phyloP scores from a whole-genome alignment of 225 moss, liverwort and hornwort genomes.

The Neckera pumila region DNA sequence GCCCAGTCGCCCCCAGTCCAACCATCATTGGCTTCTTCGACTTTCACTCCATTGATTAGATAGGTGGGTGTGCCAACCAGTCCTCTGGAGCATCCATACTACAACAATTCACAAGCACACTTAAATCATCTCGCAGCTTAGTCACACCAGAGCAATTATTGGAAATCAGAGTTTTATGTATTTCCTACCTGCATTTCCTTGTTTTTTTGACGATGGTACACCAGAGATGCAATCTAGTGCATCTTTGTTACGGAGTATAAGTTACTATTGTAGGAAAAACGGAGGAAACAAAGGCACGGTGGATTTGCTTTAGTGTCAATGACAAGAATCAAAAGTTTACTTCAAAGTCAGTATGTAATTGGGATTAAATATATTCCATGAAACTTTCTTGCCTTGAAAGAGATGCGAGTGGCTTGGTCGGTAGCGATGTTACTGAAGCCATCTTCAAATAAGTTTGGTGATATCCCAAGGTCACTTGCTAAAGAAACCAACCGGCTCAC shows the following conservation, averaged over 20 bases:
- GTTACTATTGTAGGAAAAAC: neutral
- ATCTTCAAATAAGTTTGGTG: constrained; percentile 18
- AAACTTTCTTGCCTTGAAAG: constrained; percentile 57
- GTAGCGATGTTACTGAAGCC: constrained; percentile 45
- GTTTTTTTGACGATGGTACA: neutral
- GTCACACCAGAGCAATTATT: neutral
- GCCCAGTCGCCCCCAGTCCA: constrained; percentile 65
- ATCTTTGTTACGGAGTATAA: neutral
- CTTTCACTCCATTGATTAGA: constrained; percentile 49
- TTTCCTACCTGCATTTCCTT: neutral
- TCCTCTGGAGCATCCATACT: constrained; percentile 80
- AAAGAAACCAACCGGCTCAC: constrained; percentile 43
- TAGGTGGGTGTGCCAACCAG: constrained; percentile 63
- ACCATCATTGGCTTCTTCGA: constrained; percentile 35
- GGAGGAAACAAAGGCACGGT: neutral
- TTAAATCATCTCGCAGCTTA: neutral
- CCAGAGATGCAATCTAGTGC: neutral
- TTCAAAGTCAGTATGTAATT: neutral
- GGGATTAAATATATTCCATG: neutral
- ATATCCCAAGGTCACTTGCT: constrained; percentile 32
- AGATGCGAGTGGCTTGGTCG: constrained; percentile 56
- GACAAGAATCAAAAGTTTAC: neutral
- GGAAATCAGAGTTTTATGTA: neutral
- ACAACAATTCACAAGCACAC: neutral
- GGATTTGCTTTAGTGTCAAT: neutral